Conservation (phyloP, 768 basidiomycete species). For the Inosperma sp. region DNA sequence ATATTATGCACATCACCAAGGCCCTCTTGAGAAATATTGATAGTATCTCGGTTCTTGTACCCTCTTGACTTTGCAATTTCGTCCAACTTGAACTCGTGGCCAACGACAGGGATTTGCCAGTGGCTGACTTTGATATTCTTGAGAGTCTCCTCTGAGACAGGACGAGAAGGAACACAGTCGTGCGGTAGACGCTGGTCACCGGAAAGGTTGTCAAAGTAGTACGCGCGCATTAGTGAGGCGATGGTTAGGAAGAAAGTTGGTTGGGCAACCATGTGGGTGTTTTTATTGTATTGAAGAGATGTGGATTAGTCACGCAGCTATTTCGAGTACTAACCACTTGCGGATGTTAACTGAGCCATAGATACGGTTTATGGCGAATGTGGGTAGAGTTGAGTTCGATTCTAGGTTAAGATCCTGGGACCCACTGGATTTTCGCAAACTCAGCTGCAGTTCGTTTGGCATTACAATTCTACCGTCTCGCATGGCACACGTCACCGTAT, state of each 20-base stretch:
- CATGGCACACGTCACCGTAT: no score
- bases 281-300: no score
- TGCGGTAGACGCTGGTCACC: slow-evolving; percentile 83
- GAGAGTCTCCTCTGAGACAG: slow-evolving; percentile 50
- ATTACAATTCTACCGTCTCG: no score
- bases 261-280: no score
- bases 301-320: no score
- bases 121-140: slow-evolving; percentile 56
- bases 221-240: slow-evolving; percentile 56
- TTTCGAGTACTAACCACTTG: no score
- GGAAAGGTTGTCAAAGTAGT: slow-evolving; percentile 68
- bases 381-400: no score
- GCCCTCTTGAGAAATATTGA: slow-evolving; percentile 72
- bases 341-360: no score
- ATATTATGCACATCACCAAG: slow-evolving; percentile 60
- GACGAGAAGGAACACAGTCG: slow-evolving; percentile 56
- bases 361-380: no score
- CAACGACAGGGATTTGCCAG: slow-evolving; percentile 63
- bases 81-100: slow-evolving; percentile 53
- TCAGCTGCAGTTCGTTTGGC: no score
- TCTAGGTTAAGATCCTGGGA: no score
- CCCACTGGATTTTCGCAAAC: no score
- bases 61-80: slow-evolving; percentile 58
- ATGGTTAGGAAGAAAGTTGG: neutral
- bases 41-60: slow-evolving; percentile 82